Evolutionary conservation across 371 early-diverging fungal species (phyloP), one percentile per base, ranked within the genome.

Genomic region (Batrachochytrium dendrobatidis): DNA sequence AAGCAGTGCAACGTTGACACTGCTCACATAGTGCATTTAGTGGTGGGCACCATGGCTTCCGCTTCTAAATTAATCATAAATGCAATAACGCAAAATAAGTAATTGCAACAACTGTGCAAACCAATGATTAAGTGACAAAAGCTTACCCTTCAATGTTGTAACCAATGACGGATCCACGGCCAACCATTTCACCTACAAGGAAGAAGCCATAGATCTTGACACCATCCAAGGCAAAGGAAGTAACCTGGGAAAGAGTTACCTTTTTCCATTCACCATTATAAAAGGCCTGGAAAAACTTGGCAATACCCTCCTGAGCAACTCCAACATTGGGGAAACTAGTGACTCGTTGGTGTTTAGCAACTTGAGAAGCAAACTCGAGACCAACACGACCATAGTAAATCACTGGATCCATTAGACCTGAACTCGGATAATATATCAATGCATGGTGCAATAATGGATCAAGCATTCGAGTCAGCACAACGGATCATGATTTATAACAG

Each of bases 151-250:
- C 70, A 48, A 76, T 68, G 51, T 76, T 60, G 74, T 76, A 76
- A 34, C 74, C 77, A 53, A 76, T 64, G 48, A 78, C 56, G 60
- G 64, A 64, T 35, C 72, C 70, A 10, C 72, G 55, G 30, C 80
- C 80, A 65, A 79, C 65, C 76, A 79, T 79, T 69, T 79, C 80
- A 31, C 80, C 80, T 45, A 62, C 76, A n/a, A 68, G 54, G 72
- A 79, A 76, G 72, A 79, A 76, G 8, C 80, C 76, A 29, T 46
- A 56, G 54, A 76, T 58, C 60, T 71, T 69, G 58, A 74, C 56
- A 26, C 80, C 77, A 34, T 58, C 63, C 24, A 53, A 63, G 29
- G 59, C 59, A 5, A 76, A 34, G 39, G 57, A 50, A 30, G 60
- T 66, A 24, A 65, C 65, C 61, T 79, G 66, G 20, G 56, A 22